Evolutionary conservation across 768 basidiomycete species (phyloP).

Genomic region (Leccinum ochraceum): DNA sequence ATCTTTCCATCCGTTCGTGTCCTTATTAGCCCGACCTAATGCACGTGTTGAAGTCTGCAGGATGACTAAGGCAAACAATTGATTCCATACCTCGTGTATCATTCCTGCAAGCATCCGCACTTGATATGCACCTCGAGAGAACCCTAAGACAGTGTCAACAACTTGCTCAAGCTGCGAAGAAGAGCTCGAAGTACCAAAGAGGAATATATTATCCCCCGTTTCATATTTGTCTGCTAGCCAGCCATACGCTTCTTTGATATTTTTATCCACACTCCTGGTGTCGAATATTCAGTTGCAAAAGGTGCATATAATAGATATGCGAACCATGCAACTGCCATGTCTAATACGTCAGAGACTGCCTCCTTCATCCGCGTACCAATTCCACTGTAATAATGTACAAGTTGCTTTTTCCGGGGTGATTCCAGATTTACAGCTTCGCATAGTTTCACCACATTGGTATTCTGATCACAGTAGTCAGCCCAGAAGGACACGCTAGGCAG

Average conservation of each 20-base stretch:
- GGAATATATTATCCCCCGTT: neutral
- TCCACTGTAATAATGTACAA: slow-evolving; percentile 37
- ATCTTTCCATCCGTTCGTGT: neutral
- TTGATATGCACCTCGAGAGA: slow-evolving; percentile 3
- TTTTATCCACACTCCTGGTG: neutral
- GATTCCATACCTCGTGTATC: neutral
- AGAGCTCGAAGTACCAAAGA: neutral
- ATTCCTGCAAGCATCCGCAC: neutral
- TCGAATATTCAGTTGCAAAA: neutral
- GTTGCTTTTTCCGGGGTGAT: slow-evolving; percentile 16
- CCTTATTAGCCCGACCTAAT: neutral
- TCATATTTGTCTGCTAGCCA: neutral
- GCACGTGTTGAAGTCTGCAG: neutral
- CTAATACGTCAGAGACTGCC: slow-evolving; percentile 17
- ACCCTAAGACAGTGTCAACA: neutral
- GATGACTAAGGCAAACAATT: neutral
- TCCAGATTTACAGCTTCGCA: slow-evolving; percentile 7
- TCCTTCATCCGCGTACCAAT: slow-evolving; percentile 30
- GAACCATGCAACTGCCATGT: neutral
- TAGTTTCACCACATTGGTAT: neutral
- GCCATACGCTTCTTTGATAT: neutral
- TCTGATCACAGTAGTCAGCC: neutral
- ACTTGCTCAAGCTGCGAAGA: neutral
- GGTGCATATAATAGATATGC: neutral
- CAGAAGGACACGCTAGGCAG: neutral